Conservation (phyloP, 2,329 filamentous ascomycete genomes). For the Fusarium siculi region DNA sequence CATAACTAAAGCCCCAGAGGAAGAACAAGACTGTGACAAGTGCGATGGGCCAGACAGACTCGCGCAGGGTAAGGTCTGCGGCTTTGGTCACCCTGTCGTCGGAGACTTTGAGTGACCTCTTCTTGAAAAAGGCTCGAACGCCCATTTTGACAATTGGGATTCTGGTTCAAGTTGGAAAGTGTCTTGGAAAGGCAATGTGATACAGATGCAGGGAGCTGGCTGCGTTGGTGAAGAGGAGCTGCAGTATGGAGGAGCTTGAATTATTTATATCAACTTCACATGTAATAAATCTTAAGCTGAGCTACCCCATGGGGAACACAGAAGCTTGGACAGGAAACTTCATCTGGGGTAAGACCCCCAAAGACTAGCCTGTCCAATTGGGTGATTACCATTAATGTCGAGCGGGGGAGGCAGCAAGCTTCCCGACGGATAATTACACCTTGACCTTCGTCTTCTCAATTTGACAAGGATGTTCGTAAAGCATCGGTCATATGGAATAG, state of each 20-base stretch:
- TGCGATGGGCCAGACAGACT: conserved; percentile 73
- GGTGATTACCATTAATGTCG: neutral
- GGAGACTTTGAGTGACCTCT: conserved; percentile 57
- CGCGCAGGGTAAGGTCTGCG: conserved; percentile 69
- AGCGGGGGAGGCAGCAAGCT: neutral
- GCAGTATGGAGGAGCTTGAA: neutral
- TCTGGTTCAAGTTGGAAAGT: neutral
- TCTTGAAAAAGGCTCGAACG: conserved; percentile 56
- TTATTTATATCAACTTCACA: neutral
- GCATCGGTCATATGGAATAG: no score
- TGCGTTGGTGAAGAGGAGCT: neutral
- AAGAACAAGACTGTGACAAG: conserved; percentile 63
- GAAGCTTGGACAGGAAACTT: neutral
- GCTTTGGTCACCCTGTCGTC: conserved; percentile 55
- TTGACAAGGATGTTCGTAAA: no score
- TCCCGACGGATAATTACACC: neutral
- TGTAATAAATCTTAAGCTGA: neutral
- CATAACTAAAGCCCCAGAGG: conserved; percentile 60
- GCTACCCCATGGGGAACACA: neutral
- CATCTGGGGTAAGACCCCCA: neutral
- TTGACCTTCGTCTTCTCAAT: no score
- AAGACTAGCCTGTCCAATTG: neutral
- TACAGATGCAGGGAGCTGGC: neutral
- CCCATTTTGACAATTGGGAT: conserved; percentile 49
- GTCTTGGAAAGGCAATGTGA: no score